Base-by-base conservation (phyloP, 371 early-diverging fungal genomes). In the Thermomucor indicae-seudaticae region DNA sequence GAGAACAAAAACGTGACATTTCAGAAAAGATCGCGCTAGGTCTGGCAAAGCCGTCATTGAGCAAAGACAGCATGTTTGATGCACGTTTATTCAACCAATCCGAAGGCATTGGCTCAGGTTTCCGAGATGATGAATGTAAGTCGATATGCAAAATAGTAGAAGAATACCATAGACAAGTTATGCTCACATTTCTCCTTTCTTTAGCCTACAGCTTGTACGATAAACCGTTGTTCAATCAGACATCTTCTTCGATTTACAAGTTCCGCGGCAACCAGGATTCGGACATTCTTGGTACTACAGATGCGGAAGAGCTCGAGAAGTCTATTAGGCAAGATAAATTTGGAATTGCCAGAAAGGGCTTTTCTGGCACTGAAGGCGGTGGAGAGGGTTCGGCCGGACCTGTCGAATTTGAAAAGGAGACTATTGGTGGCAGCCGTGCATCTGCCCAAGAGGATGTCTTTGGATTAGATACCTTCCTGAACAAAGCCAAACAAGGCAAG, bases 21-120 rank as follows among this genome's bases (percentile, higher is more conserved):
- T 95, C 96, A 1, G 98, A 98, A 70, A 96, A 95, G 72, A 90
- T 98, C 55, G 97, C 98, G 2, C 80, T 98, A 46, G 97, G 97
- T 30, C 68, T 95, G 43, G 96, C 96, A 28, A 88, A 93, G 55
- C 97, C 97, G 0, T 83, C 95, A 0, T 63, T 83, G 41, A 80
- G 88, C 43, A 84, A 86, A 64, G 98, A 97, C 45, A 82, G 90
- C 47, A 78, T 95, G 86, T 97, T 86, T 60, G 98, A 98, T 65
- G 81, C 89, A 30, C 84, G 98, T 43, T 73, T 98, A 43, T 96
- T 95, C 67, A 93, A 97, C 70, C 94, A 91, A 62, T 79, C 85
- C 1, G 81, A 84, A 48, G 97, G 95, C 16, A 71, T 95, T 46
- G 72, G 71, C 39, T 89, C 93, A 28, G 93, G 95, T 17, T 92